These are phyloP conservation scores for Lindgomyces ingoldianus DNA, from an alignment of 495 filamentous ascomycete genomes.

Conservation along the genomic window DNA sequence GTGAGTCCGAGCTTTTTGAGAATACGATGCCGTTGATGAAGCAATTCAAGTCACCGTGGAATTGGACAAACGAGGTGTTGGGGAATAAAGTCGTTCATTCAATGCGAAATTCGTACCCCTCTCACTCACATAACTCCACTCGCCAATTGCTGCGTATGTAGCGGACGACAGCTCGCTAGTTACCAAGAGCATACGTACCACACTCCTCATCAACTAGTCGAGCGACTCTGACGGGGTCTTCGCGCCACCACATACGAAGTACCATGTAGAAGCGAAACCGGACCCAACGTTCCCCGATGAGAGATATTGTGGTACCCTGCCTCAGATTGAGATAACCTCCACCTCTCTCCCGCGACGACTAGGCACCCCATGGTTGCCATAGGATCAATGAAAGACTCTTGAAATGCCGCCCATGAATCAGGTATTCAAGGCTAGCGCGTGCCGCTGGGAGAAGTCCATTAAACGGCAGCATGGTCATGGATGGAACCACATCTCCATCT, in stretches of 20 bases:
- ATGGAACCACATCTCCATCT: neutral
- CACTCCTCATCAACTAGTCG: no score
- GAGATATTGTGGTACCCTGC: constrained; percentile 18
- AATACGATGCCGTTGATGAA: neutral
- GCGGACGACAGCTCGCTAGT: neutral
- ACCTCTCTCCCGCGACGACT: neutral
- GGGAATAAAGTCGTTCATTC: neutral
- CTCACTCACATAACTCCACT: neutral
- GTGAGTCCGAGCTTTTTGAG: neutral
- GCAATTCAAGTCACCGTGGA: neutral
- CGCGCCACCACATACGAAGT: no score
- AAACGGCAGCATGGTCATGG: no score
- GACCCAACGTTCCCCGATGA: neutral
- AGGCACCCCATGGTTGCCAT: neutral
- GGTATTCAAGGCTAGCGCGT: neutral
- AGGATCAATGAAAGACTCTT: no score
- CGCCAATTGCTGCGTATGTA: neutral
- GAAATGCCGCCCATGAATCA: neutral
- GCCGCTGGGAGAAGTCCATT: no score
- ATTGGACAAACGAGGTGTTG: neutral
- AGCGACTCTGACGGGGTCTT: no score
- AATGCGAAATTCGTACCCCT: neutral
- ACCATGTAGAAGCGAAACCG: constrained; percentile 8
- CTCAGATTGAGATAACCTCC: neutral
- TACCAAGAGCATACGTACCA: no score